Evolutionary conservation across 2,329 filamentous ascomycete genomes (phyloP), one percentile per base, ranked within the genome.

Genomic region (Sclerotinia minor): DNA sequence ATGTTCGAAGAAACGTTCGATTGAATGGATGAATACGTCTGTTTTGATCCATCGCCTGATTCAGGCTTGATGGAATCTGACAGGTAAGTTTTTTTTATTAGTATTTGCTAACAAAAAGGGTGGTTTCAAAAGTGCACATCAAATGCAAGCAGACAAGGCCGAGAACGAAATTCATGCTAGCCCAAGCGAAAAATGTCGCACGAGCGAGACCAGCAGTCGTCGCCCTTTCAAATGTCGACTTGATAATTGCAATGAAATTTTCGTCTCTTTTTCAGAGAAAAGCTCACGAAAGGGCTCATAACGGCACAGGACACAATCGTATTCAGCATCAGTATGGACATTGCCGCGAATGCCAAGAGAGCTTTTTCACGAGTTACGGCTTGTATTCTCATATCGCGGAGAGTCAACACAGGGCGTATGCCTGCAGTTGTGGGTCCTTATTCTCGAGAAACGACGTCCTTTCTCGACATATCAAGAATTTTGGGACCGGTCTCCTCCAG

Each of bases 361-460:
- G 58, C 9, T 26, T 58, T 17, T 2, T 17, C 3, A 69, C 68
- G 2, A 70, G 70, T 5, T 60, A 67, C 2, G 32, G 69, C 5
- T 52, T 72, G 21, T 68, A 71, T 64, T 68, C 63, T 2, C 70
- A 71, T 67, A 60, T 69, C 3, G 64, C 65, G 45, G 24, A 68
- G 29, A 29, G 54, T 9, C 68, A 72, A 26, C 71, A 72, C 58
- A 67, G 66, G 24, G 68, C 69, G 38, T 71, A 71, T 49, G 53
- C 35, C 5, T 73, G 71, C 35, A 61, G 69, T 24, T 79, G 77
- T 53, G 75, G 74, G 7, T 41, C 35, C 8, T 64, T 24, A 0
- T 79, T 77, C 53, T 72, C 76, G 0, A 72, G 77, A 21, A 24
- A 63, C 0, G 77, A 78, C 65, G 74, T 75, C 1, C 68, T 77